Percentiles rank a stretch among this genome's conserved stretches.
Conservation (phyloP, 164 flowering plant species). For the Cinnamomum micranthum region DNA sequence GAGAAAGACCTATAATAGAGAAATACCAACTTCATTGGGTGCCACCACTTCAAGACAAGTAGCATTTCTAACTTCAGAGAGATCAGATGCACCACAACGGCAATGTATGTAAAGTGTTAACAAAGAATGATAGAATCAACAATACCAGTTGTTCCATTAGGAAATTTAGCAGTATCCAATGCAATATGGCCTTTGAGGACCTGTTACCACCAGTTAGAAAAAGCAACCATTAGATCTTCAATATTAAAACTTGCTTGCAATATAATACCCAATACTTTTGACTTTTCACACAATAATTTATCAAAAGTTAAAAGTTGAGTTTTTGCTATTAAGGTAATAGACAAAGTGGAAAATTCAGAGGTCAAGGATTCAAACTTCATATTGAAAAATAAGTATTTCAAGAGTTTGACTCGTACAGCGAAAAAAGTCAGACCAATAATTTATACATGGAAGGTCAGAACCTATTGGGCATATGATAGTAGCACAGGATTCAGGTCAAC, state of each 20-base stretch:
- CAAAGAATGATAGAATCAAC: background rate
- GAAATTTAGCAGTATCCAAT: conserved; percentile 84
- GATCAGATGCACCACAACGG: background rate
- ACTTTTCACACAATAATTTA: too few relatives aligned
- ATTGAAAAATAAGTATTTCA: too few relatives aligned
- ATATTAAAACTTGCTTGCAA: conserved; percentile 3
- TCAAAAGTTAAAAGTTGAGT: too few relatives aligned
- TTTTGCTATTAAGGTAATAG: too few relatives aligned
- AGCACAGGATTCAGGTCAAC: too few relatives aligned
- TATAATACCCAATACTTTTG: background rate
- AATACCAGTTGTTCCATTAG: conserved; percentile 89
- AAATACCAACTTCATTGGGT: background rate
- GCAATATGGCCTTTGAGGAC: conserved; percentile 96
- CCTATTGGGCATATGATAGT: too few relatives aligned
- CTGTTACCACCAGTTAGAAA: conserved; percentile 33
- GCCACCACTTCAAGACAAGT: background rate
- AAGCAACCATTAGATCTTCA: conserved; percentile 8
- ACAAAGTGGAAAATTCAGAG: too few relatives aligned
- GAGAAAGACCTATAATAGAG: conserved; percentile 51
- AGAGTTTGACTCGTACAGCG: too few relatives aligned
- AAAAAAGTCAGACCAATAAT: too few relatives aligned
- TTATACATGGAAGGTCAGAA: too few relatives aligned
- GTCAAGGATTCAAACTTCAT: too few relatives aligned
- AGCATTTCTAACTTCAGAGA: background rate
- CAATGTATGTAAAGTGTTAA: background rate